These are phyloP conservation scores for Lathyrus tuberosus DNA, from an alignment of 306 rosid genomes.

Conservation along the genomic window DNA sequence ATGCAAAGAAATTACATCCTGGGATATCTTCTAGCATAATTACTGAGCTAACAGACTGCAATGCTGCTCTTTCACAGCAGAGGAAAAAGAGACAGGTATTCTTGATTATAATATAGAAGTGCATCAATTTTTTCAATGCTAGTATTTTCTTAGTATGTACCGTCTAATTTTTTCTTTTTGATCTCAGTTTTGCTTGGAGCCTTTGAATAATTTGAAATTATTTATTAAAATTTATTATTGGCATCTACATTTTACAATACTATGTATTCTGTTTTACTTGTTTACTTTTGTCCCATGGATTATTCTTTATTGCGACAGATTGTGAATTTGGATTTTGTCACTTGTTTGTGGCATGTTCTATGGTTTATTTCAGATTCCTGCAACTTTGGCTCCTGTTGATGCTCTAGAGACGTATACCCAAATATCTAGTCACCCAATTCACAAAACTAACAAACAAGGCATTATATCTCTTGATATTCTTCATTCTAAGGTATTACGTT, in stretches of 20 bases:
- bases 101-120: background rate
- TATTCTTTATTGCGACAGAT: constrained; percentile 6
- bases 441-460: constrained; percentile 96
- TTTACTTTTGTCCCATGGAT: background rate
- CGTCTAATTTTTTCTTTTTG: background rate
- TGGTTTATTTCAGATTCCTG: constrained; percentile 64
- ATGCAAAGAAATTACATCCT: constrained; percentile 60
- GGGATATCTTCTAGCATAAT: constrained; percentile 70
- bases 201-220: constrained; percentile 5
- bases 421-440: constrained; percentile 96
- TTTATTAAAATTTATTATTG: background rate
- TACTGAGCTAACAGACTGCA: constrained; percentile 84
- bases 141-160: background rate
- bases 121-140: constrained; percentile 12
- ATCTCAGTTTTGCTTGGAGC: background rate
- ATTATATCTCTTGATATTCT: constrained; percentile 78
- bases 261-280: background rate
- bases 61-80: constrained; percentile 86
- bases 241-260: background rate
- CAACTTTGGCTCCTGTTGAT: constrained; percentile 83
- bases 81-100: constrained; percentile 87
- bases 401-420: constrained; percentile 85
- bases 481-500: constrained; percentile 62
- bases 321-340: constrained; percentile 17
- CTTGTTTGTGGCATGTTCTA: constrained; percentile 9